Base-by-base conservation (phyloP, 192 early-diverging fungal genomes). In the Umbelopsis vinacea region DNA sequence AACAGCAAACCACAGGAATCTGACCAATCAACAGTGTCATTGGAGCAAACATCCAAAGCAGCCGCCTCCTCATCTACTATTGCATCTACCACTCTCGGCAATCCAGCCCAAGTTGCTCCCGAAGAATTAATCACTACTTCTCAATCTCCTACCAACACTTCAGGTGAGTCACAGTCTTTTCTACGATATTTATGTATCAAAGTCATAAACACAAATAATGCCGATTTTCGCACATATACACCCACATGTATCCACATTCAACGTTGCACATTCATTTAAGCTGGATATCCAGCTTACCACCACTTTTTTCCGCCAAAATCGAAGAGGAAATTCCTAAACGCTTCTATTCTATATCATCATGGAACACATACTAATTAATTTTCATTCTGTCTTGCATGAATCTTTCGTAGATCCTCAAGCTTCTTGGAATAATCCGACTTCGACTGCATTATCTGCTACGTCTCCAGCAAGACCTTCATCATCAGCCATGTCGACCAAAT, bases 91-190 rank as follows among this genome's bases (percentile, higher is more conserved):
- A 50, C 67, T 48, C 67, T n/a, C 23, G 17, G 46, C 23, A 50
- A 68, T 68, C 67, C 67, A 23, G 46, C 67, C 35, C 57, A 63
- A 26, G 57, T 63, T 63, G 57, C 57, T 37, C 57, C 57, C 17
- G 57, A 63, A 63, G 35, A 63, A 35, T 63, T 37, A 19, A n/a
- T 38, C 57, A 63, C 57, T 26, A 35, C 57, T 4, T 63, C 57
- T 19, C 57, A 63, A 37, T 12, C 57, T 7, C 8, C 57, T 63
- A 35, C 57, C 11, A 63, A 19, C 12, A 17, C 12, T 17, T 63
- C 57, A 63, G 57, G 57, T 63, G 26, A 63, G 57, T 12, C 8
- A 8, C 26, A 37, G 17, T 38, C 35, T 12, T 63, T 3, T 19
- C n/a, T 63, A 29, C 9, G 26, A 19, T 29, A 7, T 37, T 37